phyloP scores from a whole-genome alignment of 2,329 filamentous ascomycete species.

The Aspergillus texensis region DNA sequence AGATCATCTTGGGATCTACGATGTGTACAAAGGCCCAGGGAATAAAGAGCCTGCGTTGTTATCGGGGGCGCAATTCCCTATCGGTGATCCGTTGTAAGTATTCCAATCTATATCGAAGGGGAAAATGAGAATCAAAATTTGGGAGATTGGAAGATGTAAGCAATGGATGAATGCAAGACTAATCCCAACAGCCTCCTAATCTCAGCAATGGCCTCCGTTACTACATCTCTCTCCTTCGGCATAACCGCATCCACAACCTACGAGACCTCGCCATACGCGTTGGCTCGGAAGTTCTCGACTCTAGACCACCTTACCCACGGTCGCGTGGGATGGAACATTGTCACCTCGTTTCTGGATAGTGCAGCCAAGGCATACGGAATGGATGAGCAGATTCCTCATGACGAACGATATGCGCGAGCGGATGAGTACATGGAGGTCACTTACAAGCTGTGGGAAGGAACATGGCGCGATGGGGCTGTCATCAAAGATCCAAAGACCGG shows the following conservation, averaged over 20 bases:
- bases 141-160: neutral
- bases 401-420: slow-evolving; percentile 49
- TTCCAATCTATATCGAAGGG: neutral
- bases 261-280: slow-evolving; percentile 52
- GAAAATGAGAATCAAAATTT: neutral
- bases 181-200: slow-evolving; percentile 27
- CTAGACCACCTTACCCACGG: slow-evolving; percentile 54
- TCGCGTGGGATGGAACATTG: slow-evolving; percentile 54
- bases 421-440: slow-evolving; percentile 47
- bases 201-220: slow-evolving; percentile 49
- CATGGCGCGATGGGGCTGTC: slow-evolving; percentile 46
- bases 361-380: slow-evolving; percentile 47
- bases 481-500: slow-evolving; percentile 13
- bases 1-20: slow-evolving; percentile 48
- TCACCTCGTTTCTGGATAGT: slow-evolving; percentile 48
- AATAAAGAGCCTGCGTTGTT: slow-evolving; percentile 40
- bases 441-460: slow-evolving; percentile 54
- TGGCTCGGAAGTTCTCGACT: slow-evolving; percentile 55
- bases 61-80: slow-evolving; percentile 41
- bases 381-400: slow-evolving; percentile 45
- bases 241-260: slow-evolving; percentile 57
- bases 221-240: slow-evolving; percentile 49
- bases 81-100: slow-evolving; percentile 38
- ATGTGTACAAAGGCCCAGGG: slow-evolving; percentile 45
- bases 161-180: neutral